phyloP scores from a whole-genome alignment of 2,329 filamentous ascomycete species.

The Pseudocercospora vitis region DNA sequence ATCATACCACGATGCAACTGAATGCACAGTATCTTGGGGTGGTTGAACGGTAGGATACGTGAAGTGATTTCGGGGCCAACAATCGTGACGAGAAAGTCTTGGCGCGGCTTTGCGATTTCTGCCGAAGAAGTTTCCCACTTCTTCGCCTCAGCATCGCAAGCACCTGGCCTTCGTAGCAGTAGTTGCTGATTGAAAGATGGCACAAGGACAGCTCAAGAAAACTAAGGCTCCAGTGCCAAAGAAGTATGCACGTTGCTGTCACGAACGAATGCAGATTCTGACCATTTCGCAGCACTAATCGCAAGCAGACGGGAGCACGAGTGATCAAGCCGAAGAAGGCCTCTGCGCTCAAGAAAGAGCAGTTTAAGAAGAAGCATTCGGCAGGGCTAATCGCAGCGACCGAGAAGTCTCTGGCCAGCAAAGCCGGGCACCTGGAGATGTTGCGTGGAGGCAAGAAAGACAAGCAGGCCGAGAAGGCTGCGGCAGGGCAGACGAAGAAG shows the following conservation, averaged over 20 bases:
- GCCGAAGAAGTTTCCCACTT: no score
- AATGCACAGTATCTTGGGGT: no score
- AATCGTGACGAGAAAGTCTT: no score
- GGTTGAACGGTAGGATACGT: no score
- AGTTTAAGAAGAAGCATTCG: constrained; percentile 66
- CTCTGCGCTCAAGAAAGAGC: constrained; percentile 59
- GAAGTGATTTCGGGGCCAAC: no score
- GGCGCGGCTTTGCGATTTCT: no score
- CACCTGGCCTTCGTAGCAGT: no score
- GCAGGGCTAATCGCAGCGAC: constrained; percentile 64
- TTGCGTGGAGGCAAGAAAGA: constrained; percentile 66
- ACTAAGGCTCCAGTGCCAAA: constrained; percentile 32
- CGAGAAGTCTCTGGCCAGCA: constrained; percentile 65
- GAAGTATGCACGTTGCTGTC: constrained; percentile 16
- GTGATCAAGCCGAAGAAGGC: constrained; percentile 68
- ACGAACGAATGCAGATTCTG: background rate
- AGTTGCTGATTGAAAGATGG: no score
- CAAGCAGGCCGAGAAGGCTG: constrained; percentile 35
- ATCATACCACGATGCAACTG: no score
- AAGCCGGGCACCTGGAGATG: constrained; percentile 69
- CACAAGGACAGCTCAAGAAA: constrained; percentile 36
- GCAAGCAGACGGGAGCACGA: constrained; percentile 51
- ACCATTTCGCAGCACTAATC: constrained; percentile 28
- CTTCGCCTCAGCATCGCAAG: no score
- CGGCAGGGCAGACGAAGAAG: constrained; percentile 9